A percentile compares a stretch with the other conserved stretches of the same genome.
Conservation (phyloP, 108 stramenopile species). For the Epithemia pelagica region DNA sequence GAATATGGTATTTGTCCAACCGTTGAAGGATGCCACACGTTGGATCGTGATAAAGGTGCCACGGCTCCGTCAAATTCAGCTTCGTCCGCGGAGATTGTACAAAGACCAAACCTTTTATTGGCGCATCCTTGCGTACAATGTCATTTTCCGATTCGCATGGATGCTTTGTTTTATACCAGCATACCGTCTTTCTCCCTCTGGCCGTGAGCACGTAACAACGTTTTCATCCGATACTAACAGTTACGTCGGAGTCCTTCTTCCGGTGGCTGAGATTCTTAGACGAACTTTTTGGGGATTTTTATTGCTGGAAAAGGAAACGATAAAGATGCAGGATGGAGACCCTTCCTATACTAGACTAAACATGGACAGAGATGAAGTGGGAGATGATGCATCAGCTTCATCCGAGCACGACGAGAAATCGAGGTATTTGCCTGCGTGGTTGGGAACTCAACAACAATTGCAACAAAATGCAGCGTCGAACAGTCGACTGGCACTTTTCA, state of each 20-base stretch:
- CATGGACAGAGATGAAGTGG: conserved; percentile 25
- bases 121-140: conserved; percentile 56
- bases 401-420: conserved; percentile 1
- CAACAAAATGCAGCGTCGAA: conserved; percentile 32
- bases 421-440: conserved; percentile 34
- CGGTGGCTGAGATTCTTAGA: conserved; percentile 62
- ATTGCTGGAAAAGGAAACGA: conserved; percentile 73
- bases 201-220: conserved; percentile 45
- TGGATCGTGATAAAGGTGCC: conserved; percentile 30
- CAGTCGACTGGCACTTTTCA: not conserved
- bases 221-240: conserved; percentile 55
- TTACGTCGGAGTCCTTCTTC: conserved; percentile 67
- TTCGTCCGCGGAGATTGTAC: conserved; percentile 66
- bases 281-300: conserved; percentile 77
- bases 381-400: conserved; percentile 4
- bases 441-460: conserved; percentile 39
- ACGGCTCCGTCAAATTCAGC: conserved; percentile 43
- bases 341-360: conserved; percentile 34
- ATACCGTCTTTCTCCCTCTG: conserved; percentile 56
- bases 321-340: conserved; percentile 53
- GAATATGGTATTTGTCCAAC: conserved; percentile 4
- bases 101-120: conserved; percentile 71
- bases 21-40: conserved; percentile 16
- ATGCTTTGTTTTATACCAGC: conserved; percentile 82
- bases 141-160: conserved; percentile 63